Evolutionary conservation across 1,139 yeast genomes (phyloP).

Genomic region (Geotrichum siamense): DNA sequence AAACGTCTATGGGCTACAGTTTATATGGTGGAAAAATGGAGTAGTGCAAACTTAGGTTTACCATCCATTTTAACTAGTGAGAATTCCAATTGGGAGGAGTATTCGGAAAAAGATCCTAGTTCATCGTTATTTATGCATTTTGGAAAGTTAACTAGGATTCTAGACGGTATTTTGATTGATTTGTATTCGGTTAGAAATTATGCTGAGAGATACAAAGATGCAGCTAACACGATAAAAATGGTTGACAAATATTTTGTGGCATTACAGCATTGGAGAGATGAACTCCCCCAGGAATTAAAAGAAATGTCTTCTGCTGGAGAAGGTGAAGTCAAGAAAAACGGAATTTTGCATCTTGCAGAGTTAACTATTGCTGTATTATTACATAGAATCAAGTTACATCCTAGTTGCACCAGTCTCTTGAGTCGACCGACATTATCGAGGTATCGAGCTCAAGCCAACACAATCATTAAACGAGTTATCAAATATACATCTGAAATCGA

Average conservation of each 20-base stretch:
- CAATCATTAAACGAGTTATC: constrained; percentile 30
- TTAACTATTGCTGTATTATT: constrained; percentile 32
- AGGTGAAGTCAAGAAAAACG: constrained; percentile 19
- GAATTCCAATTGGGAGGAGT: constrained; percentile 26
- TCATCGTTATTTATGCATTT: constrained; percentile 32
- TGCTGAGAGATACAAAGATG: constrained; percentile 22
- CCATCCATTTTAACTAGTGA: constrained; percentile 28
- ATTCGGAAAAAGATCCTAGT: constrained; percentile 29
- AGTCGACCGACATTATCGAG: constrained; percentile 20
- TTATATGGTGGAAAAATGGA: constrained; percentile 35
- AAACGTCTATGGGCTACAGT: constrained; percentile 34
- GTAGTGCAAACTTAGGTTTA: constrained; percentile 31
- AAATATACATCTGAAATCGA: constrained; percentile 33
- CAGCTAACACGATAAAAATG: constrained; percentile 20
- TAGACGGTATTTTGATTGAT: constrained; percentile 28
- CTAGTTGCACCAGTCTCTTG: constrained; percentile 23
- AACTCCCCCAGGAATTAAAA: constrained; percentile 29
- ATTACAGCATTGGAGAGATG: constrained; percentile 29
- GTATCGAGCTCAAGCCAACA: constrained; percentile 30
- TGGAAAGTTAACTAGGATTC: constrained; percentile 28
- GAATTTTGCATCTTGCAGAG: constrained; percentile 32
- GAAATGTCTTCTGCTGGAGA: constrained; percentile 26
- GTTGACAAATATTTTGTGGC: constrained; percentile 25
- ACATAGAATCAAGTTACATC: constrained; percentile 28
- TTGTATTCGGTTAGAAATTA: constrained; percentile 27